Evolutionary conservation across 768 basidiomycete genomes (phyloP).

Genomic region (Podaxis carcinomalis): DNA sequence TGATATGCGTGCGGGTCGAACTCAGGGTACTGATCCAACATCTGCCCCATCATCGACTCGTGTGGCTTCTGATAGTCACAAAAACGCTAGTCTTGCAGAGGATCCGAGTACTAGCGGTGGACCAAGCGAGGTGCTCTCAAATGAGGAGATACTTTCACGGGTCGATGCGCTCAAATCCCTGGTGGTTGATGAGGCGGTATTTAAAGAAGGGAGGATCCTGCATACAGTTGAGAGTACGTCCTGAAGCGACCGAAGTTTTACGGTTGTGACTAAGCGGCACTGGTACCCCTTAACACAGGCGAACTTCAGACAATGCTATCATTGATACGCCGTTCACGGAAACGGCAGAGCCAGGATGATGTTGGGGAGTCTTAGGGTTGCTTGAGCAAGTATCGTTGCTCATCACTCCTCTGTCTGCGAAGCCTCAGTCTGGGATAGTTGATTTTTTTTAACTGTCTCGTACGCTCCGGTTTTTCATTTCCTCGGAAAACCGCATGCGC

Average conservation of each 20-base stretch:
- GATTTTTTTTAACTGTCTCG: background rate
- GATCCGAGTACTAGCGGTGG: background rate
- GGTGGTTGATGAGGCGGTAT: background rate
- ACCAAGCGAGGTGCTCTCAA: background rate
- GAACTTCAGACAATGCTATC: conserved; percentile 5
- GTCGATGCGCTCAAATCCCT: background rate
- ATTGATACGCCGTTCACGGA: background rate
- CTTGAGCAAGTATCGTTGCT: background rate
- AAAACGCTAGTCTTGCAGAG: background rate
- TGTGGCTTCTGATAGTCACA: background rate
- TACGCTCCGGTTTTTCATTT: background rate
- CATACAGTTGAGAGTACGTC: conserved; percentile 6
- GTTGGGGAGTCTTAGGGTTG: background rate
- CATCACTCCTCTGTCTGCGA: background rate
- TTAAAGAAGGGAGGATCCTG: background rate
- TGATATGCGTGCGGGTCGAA: background rate
- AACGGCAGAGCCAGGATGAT: background rate
- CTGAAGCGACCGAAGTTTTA: background rate
- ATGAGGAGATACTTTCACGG: background rate
- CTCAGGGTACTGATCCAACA: background rate
- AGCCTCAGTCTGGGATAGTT: background rate
- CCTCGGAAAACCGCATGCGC: background rate
- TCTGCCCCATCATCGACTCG: background rate
- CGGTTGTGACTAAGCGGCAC: background rate
- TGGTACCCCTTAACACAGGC: background rate